These are phyloP conservation scores for Candida adriatica DNA, from an alignment of 805 yeast species.

Conservation along the genomic window DNA sequence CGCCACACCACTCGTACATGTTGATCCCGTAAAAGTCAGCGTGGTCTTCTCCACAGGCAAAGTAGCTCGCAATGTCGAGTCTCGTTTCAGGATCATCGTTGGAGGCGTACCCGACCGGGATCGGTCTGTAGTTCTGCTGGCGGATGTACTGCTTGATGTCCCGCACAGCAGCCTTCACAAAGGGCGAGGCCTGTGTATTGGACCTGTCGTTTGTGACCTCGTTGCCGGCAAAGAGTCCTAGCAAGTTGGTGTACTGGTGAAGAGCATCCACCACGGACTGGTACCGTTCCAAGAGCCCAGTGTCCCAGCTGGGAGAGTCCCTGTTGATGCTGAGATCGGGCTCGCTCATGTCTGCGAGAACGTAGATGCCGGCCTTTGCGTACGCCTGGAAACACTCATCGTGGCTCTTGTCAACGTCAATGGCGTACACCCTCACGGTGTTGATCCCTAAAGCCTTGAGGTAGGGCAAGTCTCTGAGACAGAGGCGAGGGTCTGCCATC, in stretches of 20 bases:
- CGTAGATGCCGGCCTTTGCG: constrained; percentile 83
- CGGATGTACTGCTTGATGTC: constrained; percentile 75
- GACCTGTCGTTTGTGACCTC: constrained; percentile 84
- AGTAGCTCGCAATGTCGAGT: constrained; percentile 72
- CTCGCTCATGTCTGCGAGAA: constrained; percentile 83
- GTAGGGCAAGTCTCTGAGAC: constrained; percentile 81
- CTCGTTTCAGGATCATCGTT: constrained; percentile 84
- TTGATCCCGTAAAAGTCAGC: constrained; percentile 80
- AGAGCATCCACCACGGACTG: constrained; percentile 75
- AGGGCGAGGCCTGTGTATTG: constrained; percentile 87
- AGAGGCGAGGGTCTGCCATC: constrained; percentile 58
- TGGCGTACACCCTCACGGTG: constrained; percentile 79
- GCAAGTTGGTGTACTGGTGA: constrained; percentile 67
- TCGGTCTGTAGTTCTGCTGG: constrained; percentile 56
- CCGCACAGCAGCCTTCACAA: constrained; percentile 93
- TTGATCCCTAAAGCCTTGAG: constrained; percentile 63
- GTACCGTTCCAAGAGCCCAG: constrained; percentile 67
- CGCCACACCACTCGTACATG: constrained; percentile 87
- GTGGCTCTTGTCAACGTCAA: constrained; percentile 67
- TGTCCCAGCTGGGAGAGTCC: constrained; percentile 71
- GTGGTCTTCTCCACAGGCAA: constrained; percentile 64
- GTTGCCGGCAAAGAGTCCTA: constrained; percentile 97
- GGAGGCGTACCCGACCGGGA: constrained; percentile 93
- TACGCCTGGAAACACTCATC: constrained; percentile 70
- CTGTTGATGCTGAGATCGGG: constrained; percentile 77